Conservation (phyloP, 2,329 filamentous ascomycete genomes). For the Thermothelomyces thermophilus region DNA sequence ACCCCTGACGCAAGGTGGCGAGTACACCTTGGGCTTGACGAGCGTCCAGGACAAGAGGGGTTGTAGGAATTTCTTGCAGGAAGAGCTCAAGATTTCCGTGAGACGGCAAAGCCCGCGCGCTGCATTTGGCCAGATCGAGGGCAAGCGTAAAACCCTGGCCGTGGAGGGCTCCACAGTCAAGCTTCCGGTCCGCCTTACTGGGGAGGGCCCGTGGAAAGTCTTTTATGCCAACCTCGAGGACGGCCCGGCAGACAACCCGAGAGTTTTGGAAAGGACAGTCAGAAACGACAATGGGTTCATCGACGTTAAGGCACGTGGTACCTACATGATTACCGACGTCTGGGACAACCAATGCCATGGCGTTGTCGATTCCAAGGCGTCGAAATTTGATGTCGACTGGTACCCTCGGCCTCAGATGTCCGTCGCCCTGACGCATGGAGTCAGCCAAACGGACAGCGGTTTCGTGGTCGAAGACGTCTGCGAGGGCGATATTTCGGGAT, state of each 20-base stretch:
- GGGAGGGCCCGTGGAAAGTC: slow-evolving; percentile 77
- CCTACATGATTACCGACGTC: slow-evolving; percentile 74
- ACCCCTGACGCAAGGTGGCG: slow-evolving; percentile 70
- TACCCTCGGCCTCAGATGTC: slow-evolving; percentile 70
- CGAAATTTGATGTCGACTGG: slow-evolving; percentile 76
- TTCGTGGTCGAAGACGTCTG: slow-evolving; percentile 78
- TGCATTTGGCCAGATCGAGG: slow-evolving; percentile 79
- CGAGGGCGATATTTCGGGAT: slow-evolving; percentile 85
- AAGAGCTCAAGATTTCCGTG: slow-evolving; percentile 79
- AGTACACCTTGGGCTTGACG: slow-evolving; percentile 80
- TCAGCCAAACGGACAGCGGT: slow-evolving; percentile 46
- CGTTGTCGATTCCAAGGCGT: slow-evolving; percentile 65
- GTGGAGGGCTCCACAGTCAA: slow-evolving; percentile 68
- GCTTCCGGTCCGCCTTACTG: slow-evolving; percentile 77
- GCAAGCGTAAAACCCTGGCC: slow-evolving; percentile 65
- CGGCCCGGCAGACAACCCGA: slow-evolving; percentile 32
- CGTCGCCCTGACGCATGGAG: slow-evolving; percentile 57
- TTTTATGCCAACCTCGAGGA: slow-evolving; percentile 64
- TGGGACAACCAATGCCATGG: slow-evolving; percentile 77
- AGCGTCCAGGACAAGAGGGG: slow-evolving; percentile 80
- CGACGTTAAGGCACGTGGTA: slow-evolving; percentile 59
- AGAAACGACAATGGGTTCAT: slow-evolving; percentile 60
- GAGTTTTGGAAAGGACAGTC: slow-evolving; percentile 42
- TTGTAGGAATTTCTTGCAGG: slow-evolving; percentile 80
- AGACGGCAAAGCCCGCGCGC: slow-evolving; percentile 82